phyloP scores from a whole-genome alignment of 768 basidiomycete genomes.

The Sporobolomyces pararoseus region DNA sequence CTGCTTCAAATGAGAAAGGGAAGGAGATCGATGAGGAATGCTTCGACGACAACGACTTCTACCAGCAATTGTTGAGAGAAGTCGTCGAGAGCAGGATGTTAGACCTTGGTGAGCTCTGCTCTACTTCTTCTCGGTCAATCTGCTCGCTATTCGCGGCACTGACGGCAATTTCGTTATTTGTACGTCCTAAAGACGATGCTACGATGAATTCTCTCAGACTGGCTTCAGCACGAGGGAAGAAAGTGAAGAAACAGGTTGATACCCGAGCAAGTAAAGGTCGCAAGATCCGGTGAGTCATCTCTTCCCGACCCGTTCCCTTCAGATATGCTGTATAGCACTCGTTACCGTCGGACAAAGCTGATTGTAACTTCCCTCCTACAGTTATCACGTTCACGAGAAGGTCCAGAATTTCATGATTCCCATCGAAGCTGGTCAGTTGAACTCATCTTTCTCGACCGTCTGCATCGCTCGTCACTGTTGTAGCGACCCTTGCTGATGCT shows the following conservation, averaged over 20 bases:
- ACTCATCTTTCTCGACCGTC: too few relatives aligned
- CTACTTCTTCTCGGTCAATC: too few relatives aligned
- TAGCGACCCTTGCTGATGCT: background rate
- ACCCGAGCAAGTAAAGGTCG: constrained; percentile 93
- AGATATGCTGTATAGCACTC: background rate
- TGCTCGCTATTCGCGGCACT: too few relatives aligned
- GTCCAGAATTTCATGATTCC: constrained; percentile 96
- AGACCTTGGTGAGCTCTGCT: constrained; percentile 36
- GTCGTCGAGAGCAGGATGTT: constrained; percentile 68
- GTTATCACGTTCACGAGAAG: constrained; percentile 93
- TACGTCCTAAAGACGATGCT: constrained; percentile 33
- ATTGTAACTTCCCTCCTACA: too few relatives aligned
- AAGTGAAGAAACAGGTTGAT: constrained; percentile 75
- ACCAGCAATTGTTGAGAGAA: constrained; percentile 84
- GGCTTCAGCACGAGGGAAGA: constrained; percentile 46
- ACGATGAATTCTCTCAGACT: constrained; percentile 40
- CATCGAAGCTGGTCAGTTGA: constrained; percentile 51
- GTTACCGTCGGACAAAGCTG: background rate
- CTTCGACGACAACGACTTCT: constrained; percentile 89
- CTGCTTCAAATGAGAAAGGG: constrained; percentile 24
- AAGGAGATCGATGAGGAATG: constrained; percentile 47
- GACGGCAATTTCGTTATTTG: background rate
- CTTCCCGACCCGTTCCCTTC: too few relatives aligned
- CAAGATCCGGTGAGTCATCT: constrained; percentile 66
- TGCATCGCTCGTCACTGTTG: background rate